These are phyloP conservation scores for Glycine soja DNA, from an alignment of 306 rosid genomes.

Conservation along the genomic window DNA sequence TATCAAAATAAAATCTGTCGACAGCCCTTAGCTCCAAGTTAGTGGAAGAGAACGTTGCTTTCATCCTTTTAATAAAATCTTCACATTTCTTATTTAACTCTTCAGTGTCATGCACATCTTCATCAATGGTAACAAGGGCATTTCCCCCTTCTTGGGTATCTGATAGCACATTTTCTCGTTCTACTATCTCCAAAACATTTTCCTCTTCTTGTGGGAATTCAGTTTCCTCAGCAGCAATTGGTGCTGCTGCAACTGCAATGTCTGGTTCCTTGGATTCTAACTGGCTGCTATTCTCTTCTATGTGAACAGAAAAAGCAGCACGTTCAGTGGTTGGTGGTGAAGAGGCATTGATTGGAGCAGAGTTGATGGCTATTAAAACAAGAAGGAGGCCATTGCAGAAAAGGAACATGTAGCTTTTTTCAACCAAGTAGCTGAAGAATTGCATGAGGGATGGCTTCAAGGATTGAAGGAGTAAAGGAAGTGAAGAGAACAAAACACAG, in stretches of 20 bases:
- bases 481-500: conserved; percentile 34
- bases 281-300: neutral
- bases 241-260: neutral
- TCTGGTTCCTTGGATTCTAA: conserved; percentile 11
- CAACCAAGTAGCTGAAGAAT: conserved; percentile 42
- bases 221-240: conserved; percentile 9
- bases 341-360: conserved; percentile 47
- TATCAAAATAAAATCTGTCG: neutral
- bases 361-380: conserved; percentile 54
- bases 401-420: conserved; percentile 69
- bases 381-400: conserved; percentile 75
- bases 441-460: conserved; percentile 49
- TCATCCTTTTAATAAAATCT: conserved; percentile 77
- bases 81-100: conserved; percentile 80
- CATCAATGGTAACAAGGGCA: neutral
- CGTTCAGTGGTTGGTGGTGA: conserved; percentile 28
- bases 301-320: neutral
- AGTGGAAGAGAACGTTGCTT: conserved; percentile 53
- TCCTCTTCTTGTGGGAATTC: conserved; percentile 39
- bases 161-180: neutral
- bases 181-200: neutral
- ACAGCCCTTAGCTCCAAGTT: conserved; percentile 45
- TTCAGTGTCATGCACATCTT: neutral
- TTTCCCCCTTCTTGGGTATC: neutral
- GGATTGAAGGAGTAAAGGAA: conserved; percentile 42